Evolutionary conservation across 169 alveolate species (phyloP).

Genomic region (Blepharisma undulans): DNA sequence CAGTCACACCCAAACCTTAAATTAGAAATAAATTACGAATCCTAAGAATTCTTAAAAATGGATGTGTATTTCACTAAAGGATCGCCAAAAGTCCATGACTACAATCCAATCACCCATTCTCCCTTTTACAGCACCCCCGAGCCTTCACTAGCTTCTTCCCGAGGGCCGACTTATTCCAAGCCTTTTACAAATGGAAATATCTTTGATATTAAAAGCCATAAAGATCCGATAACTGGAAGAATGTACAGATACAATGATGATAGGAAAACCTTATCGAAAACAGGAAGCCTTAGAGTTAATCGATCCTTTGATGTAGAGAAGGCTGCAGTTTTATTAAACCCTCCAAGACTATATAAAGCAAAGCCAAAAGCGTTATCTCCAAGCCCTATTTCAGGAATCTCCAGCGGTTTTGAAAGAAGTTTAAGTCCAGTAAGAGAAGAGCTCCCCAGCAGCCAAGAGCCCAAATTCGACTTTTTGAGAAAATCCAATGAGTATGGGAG

Average conservation of each 20-base stretch:
- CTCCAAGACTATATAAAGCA: slow-evolving; percentile 8
- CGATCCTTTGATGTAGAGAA: not conserved
- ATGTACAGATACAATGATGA: not conserved
- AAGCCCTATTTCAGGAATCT: not conserved
- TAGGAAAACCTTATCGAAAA: not conserved
- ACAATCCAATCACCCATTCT: slow-evolving; percentile 23
- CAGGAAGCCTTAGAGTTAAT: not conserved
- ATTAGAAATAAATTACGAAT: not conserved
- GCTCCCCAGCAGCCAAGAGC: not conserved
- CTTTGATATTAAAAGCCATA: not conserved
- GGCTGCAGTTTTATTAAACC: not conserved
- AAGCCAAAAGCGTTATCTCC: not conserved
- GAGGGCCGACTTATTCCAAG: not conserved
- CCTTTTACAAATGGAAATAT: not conserved
- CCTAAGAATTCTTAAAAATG: not conserved
- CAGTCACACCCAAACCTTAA: not conserved
- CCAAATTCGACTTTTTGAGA: not conserved
- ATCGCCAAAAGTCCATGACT: not conserved
- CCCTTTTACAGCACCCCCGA: not conserved
- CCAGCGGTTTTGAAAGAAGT: not conserved
- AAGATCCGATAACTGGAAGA: not conserved
- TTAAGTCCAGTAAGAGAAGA: not conserved
- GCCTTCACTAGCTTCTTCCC: not conserved
- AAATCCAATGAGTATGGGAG: not conserved
- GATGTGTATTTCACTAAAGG: slow-evolving; percentile 13